phyloP scores from a whole-genome alignment of 192 early-diverging fungal genomes.

The Backusella australiensis region DNA sequence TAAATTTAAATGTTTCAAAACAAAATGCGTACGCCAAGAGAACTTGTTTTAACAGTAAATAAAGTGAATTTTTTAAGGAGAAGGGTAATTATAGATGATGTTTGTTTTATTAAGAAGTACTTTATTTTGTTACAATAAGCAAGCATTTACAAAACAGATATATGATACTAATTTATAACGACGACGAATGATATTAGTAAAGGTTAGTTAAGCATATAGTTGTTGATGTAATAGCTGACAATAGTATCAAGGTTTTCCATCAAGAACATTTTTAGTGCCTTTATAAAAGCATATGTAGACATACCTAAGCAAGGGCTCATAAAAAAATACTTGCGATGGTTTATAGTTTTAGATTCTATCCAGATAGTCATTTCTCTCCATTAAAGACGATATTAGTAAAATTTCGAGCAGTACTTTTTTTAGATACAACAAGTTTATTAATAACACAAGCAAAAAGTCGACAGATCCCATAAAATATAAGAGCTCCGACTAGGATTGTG shows the following conservation, averaged over 20 bases:
- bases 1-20: background rate
- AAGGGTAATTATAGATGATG: background rate
- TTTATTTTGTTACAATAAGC: background rate
- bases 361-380: background rate
- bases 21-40: background rate
- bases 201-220: background rate
- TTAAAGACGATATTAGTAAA: background rate
- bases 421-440: background rate
- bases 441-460: background rate
- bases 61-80: slow-evolving; percentile 2
- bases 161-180: background rate
- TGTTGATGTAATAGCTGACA: background rate
- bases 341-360: background rate
- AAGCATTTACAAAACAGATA: background rate
- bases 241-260: background rate
- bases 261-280: too few relatives aligned
- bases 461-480: background rate
- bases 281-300: too few relatives aligned
- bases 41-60: background rate
- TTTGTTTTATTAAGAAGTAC: background rate
- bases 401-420: background rate
- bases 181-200: background rate
- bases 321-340: background rate
- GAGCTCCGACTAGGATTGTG: background rate
- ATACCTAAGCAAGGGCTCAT: background rate